Evolutionary conservation across 257 asterid genomes (phyloP).

Genomic region (Penstemon davidsonii): DNA sequence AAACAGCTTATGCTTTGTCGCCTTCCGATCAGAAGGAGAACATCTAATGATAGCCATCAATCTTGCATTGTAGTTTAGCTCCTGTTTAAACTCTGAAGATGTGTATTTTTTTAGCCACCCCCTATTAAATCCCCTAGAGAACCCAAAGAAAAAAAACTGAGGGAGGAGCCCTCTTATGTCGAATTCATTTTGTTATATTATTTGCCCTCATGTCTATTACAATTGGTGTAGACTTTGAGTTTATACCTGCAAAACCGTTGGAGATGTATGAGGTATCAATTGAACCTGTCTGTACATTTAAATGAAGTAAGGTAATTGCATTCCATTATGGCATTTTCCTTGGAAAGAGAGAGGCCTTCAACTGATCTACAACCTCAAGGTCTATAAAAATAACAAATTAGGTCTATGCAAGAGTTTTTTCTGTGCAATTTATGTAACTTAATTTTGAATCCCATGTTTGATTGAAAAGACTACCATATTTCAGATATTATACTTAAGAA

Average conservation of each 20-base stretch:
- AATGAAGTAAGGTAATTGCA: no score
- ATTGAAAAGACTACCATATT: not conserved
- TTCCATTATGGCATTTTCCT: not conserved
- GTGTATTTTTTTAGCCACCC: not conserved
- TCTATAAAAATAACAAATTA: no score
- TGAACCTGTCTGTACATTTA: no score
- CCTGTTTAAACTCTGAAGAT: not conserved
- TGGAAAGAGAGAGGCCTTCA: conserved; percentile 8
- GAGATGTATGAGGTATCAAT: not conserved
- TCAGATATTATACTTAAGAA: no score
- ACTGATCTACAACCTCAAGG: not conserved
- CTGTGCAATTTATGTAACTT: no score
- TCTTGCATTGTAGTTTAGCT: not conserved
- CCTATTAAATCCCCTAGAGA: not conserved
- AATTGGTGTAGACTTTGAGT: conserved; percentile 6
- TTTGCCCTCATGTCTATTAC: not conserved
- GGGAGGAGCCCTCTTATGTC: not conserved
- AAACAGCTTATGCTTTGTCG: conserved; percentile 27
- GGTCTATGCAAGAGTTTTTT: no score
- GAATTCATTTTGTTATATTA: conserved; percentile 3
- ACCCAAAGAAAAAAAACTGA: not conserved
- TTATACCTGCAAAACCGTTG: conserved; percentile 21
- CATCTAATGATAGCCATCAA: conserved; percentile 7
- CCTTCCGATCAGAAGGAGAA: conserved; percentile 44
- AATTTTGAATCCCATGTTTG: not conserved